Base-by-base conservation (phyloP, 768 basidiomycete species). In the Leccinum longicurvipes region DNA sequence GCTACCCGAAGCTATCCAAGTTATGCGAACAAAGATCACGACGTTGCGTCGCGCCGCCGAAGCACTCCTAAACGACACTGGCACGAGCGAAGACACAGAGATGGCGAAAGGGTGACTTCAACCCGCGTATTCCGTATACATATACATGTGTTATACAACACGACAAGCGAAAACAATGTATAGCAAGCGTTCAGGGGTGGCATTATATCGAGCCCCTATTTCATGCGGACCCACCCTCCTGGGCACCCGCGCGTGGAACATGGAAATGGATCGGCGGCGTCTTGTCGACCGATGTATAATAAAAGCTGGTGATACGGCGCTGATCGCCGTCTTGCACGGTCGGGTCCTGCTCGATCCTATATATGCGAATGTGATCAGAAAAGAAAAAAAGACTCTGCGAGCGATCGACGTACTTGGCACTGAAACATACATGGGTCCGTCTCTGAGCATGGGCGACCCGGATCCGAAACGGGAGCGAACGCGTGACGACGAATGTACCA, bases 11-110 rank as follows among this genome's bases (percentile, higher is more conserved):
- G 79, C 93, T 0, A 80, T 94, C 59, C 76, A 79, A 25, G 86
- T 97, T 45, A 86, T 98, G 83, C 79, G 93, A 45, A 78, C 78
- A 34, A 98, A 98, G 68, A 82, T 97, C 17, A 72, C 76, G 3
- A 74, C 72, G 5, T 76, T 91, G 17, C 77, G 79, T 41, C 71
- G 73, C 14, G 87, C 86, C 0, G 85, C 84, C 2, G 79, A 84
- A 67, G 78, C 75, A 7, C 72, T 91, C 10, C 72, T 82, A 23
- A 74, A 77, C 27, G 76, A 79, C 49, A 61, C 65, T 23, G 71
- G 60, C 46, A 36, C 77, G 36, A 75, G 74, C 45, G 76, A 63
- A 28, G 85, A 87, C 62, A 75, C 83, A 17, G 75, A 79, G 45
- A 87, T 87, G 86, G 73, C 64, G 24, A 77, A 77, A 47, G 60